A percentile compares a stretch with the other conserved stretches of the same genome.
Evolutionary conservation across 1,284 basidiomycete genomes (phyloP).

Genomic region (Schizophyllum amplum): DNA sequence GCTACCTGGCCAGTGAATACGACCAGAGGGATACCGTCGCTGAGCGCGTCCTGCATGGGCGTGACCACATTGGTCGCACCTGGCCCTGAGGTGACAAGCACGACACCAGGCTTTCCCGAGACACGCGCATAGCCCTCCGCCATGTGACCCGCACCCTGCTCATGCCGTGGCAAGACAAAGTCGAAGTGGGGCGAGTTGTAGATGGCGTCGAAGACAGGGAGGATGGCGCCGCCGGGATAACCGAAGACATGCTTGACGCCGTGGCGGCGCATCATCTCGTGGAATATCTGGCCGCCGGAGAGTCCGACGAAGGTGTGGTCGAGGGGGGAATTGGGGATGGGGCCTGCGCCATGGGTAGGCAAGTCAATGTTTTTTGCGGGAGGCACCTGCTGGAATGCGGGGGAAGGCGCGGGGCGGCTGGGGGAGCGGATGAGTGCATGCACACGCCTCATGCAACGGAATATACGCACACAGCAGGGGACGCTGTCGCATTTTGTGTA

Average conservation of each 20-base stretch:
- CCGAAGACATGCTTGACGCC: conserved; percentile 96
- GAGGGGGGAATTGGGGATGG: conserved; percentile 41
- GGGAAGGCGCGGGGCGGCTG: conserved; percentile 60
- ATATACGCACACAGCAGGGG: background rate
- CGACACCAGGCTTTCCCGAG: conserved; percentile 96
- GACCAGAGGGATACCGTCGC: conserved; percentile 90
- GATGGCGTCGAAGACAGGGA: conserved; percentile 98
- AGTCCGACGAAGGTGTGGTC: conserved; percentile 87
- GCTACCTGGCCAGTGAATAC: conserved; percentile 98
- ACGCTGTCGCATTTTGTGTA: conserved; percentile 17
- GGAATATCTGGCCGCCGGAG: conserved; percentile 96
- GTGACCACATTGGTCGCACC: conserved; percentile 98
- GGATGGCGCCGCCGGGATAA: conserved; percentile 96
- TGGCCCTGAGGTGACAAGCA: conserved; percentile 96
- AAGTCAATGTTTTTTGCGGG: conserved; percentile 41
- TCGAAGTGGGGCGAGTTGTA: conserved; percentile 95
- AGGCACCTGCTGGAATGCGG: conserved; percentile 61
- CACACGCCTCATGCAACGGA: background rate
- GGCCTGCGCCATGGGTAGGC: conserved; percentile 36
- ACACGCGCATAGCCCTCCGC: conserved; percentile 97
- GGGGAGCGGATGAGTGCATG: conserved; percentile 5
- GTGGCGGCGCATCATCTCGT: conserved; percentile 99
- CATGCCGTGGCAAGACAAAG: conserved; percentile 93
- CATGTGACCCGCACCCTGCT: conserved; percentile 99
- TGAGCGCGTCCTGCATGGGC: conserved; percentile 95